These are phyloP conservation scores for Naganishia vaughanmartiniae DNA, from an alignment of 768 basidiomycete genomes.

Conservation along the genomic window DNA sequence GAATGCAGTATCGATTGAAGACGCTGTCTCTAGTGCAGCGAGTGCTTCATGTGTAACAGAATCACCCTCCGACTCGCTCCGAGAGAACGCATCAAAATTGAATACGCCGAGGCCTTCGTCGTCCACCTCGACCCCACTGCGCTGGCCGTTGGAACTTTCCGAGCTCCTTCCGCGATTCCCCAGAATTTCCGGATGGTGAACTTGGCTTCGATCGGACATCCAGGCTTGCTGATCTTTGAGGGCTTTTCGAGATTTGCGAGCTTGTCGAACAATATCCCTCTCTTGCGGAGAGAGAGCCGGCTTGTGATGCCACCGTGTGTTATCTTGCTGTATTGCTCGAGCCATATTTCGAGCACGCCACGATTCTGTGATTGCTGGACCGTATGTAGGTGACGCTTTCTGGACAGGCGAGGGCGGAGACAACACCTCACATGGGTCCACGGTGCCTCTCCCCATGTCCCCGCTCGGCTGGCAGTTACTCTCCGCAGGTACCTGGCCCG, in stretches of 20 bases:
- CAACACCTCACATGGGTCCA: too few relatives aligned
- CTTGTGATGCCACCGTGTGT: not conserved
- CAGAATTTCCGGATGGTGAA: not conserved
- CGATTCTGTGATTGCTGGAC: conserved; percentile 15
- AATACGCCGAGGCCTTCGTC: conserved; percentile 7
- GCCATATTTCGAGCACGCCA: conserved; percentile 26
- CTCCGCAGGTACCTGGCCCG: not conserved
- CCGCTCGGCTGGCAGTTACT: not conserved
- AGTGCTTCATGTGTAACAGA: conserved; percentile 24
- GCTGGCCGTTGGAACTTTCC: not conserved
- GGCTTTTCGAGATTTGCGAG: not conserved
- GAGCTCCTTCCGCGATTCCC: not conserved
- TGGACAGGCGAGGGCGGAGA: not conserved
- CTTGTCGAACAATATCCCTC: conserved; percentile 6
- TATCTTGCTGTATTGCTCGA: conserved; percentile 20
- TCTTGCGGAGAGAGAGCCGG: not conserved
- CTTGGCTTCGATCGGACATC: not conserved
- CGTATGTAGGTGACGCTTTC: too few relatives aligned
- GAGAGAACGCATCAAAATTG: conserved; percentile 4
- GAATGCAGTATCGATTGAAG: not conserved
- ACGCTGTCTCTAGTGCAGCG: not conserved
- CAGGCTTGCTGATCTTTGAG: not conserved
- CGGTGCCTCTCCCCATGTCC: not conserved
- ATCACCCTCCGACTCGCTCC: conserved; percentile 7
- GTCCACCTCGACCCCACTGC: not conserved